Base-by-base conservation (phyloP, 306 rosid species). In the Heteromeles arbutifolia region DNA sequence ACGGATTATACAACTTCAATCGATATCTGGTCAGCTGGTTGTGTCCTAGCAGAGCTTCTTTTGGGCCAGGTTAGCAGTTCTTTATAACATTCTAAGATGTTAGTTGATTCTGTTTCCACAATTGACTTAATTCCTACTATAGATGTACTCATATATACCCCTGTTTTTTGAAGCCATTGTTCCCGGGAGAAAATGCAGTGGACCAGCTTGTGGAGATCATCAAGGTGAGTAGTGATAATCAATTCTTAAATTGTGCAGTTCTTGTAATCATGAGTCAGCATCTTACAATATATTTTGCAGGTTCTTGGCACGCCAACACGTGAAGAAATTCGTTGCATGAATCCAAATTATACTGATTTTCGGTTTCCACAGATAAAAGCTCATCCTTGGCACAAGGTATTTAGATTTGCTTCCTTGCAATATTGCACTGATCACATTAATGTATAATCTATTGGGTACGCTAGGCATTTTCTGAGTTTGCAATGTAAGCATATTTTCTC, bases 21-120 rank as follows among this genome's bases (percentile, higher is more conserved):
- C 32, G 98, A 95, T 82, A 92, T 95, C 81, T 95, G 97, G 98
- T 95, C 98, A 50, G 98, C 96, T 82, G 98, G 98, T 67, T 94
- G 98, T 81, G 97, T 94, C 80, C 94, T 94, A 68, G 98, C 98
- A 44, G 98, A 94, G 88, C 96, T 95, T 77, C 98, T 95, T 79
- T 79, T 95, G 86, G 98, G 98, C 73, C 96, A 88, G 97, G 97
- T 94, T 72, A 62, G 88, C 76, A 71, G 75, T 72, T 75, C 56
- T 32, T 53, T 59, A 2, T 48, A 43, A 64, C 31, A 29, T 18
- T 63, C 37, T 25, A 13, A 24, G 58, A 9, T 21, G 4, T 53
- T 5, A 37, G 31, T 6, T 72, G 66, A 11, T 15, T 26, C 37
- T 56, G 56, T 11, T 53, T 29, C 22, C 24, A 43, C 8, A 67